Conservation (phyloP, 345 rosid species). For the Syzygium oleosum region DNA sequence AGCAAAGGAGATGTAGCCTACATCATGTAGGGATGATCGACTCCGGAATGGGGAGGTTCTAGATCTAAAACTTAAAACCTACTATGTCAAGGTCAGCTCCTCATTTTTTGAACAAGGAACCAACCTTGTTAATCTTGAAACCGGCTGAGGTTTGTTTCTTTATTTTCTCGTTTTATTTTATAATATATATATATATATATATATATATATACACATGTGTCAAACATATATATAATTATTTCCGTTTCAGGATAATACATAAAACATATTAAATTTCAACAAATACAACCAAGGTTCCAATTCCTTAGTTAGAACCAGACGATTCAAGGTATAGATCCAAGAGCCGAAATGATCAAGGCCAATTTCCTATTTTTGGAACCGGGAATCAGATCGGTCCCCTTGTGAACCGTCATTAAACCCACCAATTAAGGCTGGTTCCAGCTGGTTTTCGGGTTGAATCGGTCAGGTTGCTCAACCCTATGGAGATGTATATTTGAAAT, state of each 20-base stretch:
- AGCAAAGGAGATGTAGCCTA: neutral
- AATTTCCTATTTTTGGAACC: neutral
- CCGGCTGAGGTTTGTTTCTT: neutral
- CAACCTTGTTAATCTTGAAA: neutral
- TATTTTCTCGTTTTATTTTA: no score
- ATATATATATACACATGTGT: neutral
- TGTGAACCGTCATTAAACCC: neutral
- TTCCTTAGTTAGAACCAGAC: no score
- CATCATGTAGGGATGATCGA: no score
- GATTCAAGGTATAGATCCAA: neutral
- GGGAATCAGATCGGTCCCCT: neutral
- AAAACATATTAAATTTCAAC: no score
- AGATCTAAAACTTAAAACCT: no score
- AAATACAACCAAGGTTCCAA: no score
- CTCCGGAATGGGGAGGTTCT: neutral
- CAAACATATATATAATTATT: no score
- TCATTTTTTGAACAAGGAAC: neutral
- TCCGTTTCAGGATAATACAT: neutral
- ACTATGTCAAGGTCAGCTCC: neutral
- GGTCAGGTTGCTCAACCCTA: neutral
- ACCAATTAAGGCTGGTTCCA: neutral
- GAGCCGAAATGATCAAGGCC: neutral
- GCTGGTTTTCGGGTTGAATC: neutral
- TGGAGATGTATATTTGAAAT: neutral
- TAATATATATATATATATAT: no score